Evolutionary conservation across 352 stramenopile genomes (phyloP).

Genomic region (Phytophthora palmivora): DNA sequence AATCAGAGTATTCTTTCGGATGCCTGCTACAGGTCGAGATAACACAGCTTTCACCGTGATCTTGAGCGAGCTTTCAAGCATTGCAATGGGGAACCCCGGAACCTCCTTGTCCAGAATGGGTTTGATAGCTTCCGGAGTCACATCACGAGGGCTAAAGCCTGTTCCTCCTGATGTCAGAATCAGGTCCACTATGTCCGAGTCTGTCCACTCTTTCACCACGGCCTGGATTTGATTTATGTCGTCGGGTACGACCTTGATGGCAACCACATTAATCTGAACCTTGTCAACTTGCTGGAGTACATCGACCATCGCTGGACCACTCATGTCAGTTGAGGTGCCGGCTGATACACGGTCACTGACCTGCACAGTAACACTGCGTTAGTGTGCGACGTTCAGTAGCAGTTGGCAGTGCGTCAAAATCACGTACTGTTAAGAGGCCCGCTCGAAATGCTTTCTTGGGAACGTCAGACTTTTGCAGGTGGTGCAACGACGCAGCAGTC

Average conservation of each 20-base stretch:
- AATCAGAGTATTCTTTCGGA: constrained; percentile 84
- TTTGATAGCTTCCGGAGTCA: constrained; percentile 90
- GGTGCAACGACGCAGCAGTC: not conserved
- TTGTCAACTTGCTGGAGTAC: constrained; percentile 62
- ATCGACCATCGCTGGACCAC: constrained; percentile 80
- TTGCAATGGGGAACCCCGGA: constrained; percentile 84
- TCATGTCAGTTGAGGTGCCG: constrained; percentile 77
- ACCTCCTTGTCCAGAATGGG: constrained; percentile 85
- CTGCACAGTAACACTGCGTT: constrained; percentile 29
- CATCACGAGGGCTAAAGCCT: constrained; percentile 87
- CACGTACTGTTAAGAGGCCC: constrained; percentile 68
- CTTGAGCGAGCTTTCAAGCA: constrained; percentile 87
- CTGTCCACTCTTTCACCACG: constrained; percentile 72
- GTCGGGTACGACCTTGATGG: constrained; percentile 75
- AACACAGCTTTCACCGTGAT: constrained; percentile 91
- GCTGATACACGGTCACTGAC: constrained; percentile 84
- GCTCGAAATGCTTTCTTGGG: constrained; percentile 60
- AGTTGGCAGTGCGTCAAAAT: not conserved
- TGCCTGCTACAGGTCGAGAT: constrained; percentile 86
- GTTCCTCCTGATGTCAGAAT: constrained; percentile 91
- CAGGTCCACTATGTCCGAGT: constrained; percentile 77
- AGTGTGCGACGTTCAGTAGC: not conserved
- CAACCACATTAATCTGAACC: constrained; percentile 59
- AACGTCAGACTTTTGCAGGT: constrained; percentile 4
- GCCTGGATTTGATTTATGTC: constrained; percentile 75